These are phyloP conservation scores for Rhodotorula babjevae DNA, from an alignment of 768 basidiomycete species.

Conservation along the genomic window DNA sequence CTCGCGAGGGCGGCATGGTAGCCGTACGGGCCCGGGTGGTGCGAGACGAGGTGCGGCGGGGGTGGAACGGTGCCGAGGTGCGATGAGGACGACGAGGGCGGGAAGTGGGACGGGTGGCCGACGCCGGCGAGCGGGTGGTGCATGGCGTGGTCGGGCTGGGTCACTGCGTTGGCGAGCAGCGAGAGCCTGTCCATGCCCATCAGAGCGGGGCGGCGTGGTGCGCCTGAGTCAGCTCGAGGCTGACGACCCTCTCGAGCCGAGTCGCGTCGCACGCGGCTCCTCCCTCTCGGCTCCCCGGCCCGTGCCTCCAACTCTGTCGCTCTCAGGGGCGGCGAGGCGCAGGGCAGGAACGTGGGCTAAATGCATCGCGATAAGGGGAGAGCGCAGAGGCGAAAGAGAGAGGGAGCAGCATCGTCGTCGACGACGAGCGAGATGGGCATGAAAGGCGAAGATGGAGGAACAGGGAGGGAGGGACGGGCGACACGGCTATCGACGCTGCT, in stretches of 20 bases:
- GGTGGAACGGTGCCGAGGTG: no score
- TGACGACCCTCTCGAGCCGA: neutral
- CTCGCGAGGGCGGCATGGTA: neutral
- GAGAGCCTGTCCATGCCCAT: neutral
- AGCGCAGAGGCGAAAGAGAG: neutral
- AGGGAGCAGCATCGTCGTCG: no score
- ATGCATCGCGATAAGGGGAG: neutral
- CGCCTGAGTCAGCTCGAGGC: neutral
- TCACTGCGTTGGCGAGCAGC: neutral
- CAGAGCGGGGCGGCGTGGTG: no score
- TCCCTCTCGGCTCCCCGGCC: no score
- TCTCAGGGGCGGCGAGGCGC: no score
- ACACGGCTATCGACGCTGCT: neutral
- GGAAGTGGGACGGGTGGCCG: neutral
- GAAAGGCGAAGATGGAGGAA: neutral
- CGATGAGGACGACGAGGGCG: neutral
- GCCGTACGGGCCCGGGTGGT: neutral
- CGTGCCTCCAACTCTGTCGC: no score
- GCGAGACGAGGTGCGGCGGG: neutral
- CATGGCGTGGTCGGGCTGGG: neutral
- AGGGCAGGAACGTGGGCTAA: no score
- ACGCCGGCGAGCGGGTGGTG: slow-evolving; percentile 22
- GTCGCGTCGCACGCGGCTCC: no score
- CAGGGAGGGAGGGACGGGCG: neutral
- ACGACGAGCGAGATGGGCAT: neutral